Conservation (phyloP, 1,284 basidiomycete species). For the Ceratobasidium sp. region DNA sequence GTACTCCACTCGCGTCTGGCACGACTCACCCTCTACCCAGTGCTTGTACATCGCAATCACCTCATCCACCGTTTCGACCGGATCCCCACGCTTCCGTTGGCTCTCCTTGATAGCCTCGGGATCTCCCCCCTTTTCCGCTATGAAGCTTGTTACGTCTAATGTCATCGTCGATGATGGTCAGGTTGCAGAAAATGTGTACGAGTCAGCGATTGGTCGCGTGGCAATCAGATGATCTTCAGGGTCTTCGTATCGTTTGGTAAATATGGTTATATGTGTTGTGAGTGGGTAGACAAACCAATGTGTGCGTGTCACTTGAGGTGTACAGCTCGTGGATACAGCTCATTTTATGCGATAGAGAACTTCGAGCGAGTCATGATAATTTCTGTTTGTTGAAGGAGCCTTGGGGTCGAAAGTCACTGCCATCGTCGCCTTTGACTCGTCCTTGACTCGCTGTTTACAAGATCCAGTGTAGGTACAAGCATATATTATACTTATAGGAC, state of each 20-base stretch:
- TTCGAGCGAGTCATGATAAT: background rate
- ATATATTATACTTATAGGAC: background rate
- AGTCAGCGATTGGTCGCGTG: constrained; percentile 22
- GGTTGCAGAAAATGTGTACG: constrained; percentile 9
- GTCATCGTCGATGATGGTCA: constrained; percentile 60
- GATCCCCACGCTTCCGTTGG: constrained; percentile 88
- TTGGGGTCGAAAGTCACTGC: background rate
- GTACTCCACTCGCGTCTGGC: constrained; percentile 42
- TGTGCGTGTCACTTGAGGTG: background rate
- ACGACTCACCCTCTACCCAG: constrained; percentile 85
- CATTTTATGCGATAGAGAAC: background rate
- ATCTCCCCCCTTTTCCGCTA: constrained; percentile 91
- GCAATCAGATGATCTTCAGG: constrained; percentile 37
- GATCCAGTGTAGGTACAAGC: background rate
- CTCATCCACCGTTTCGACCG: constrained; percentile 92
- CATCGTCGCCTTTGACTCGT: background rate
- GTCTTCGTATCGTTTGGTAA: background rate
- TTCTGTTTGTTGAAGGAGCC: background rate
- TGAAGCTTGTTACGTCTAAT: constrained; percentile 77
- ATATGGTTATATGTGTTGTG: background rate
- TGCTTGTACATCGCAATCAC: constrained; percentile 90
- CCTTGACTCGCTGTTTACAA: background rate
- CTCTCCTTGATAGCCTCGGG: constrained; percentile 92
- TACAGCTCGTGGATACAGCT: background rate
- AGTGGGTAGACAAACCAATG: background rate